Evolutionary conservation across 2,329 filamentous ascomycete species (phyloP).

Genomic region (Fusarium verticillioides): DNA sequence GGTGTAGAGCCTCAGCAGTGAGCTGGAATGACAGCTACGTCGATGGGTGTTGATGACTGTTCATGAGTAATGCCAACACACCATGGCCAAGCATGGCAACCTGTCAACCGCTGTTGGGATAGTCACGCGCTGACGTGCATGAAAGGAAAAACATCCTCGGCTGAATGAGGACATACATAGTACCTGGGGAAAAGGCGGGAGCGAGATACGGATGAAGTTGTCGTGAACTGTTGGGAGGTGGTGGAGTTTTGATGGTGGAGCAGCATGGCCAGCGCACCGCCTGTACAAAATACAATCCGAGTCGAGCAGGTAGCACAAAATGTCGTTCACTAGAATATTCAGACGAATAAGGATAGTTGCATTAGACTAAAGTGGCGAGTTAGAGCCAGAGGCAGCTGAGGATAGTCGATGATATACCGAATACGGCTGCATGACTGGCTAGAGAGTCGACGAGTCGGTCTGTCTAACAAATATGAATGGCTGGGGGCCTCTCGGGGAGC

Average conservation of each 20-base stretch:
- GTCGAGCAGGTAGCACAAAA: conserved; percentile 25
- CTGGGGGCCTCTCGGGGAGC: conserved; percentile 24
- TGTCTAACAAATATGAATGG: conserved; percentile 36
- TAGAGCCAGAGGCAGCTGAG: conserved; percentile 25
- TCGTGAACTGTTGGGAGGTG: conserved; percentile 42
- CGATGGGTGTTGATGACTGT: neutral
- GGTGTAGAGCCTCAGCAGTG: neutral
- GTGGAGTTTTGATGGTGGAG: conserved; percentile 38
- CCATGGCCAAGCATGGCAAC: conserved; percentile 3
- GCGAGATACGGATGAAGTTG: conserved; percentile 18
- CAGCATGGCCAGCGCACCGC: conserved; percentile 40
- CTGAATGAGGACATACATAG: conserved; percentile 25
- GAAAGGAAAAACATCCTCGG: conserved; percentile 27
- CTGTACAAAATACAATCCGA: conserved; percentile 25
- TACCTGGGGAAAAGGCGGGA: conserved; percentile 32
- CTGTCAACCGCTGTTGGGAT: conserved; percentile 22
- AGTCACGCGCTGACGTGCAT: conserved; percentile 44
- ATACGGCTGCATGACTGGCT: conserved; percentile 33
- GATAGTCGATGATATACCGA: conserved; percentile 13
- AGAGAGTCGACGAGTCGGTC: conserved; percentile 29
- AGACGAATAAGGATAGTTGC: conserved; percentile 20
- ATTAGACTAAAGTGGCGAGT: conserved; percentile 24
- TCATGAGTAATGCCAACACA: conserved; percentile 11
- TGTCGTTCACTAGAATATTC: conserved; percentile 4
- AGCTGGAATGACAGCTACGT: conserved; percentile 4